Percentiles rank a stretch among this genome's conserved stretches.
These are phyloP conservation scores for Chaetomium sp. DNA, from an alignment of 2,329 filamentous ascomycete species.

Conservation along the genomic window DNA sequence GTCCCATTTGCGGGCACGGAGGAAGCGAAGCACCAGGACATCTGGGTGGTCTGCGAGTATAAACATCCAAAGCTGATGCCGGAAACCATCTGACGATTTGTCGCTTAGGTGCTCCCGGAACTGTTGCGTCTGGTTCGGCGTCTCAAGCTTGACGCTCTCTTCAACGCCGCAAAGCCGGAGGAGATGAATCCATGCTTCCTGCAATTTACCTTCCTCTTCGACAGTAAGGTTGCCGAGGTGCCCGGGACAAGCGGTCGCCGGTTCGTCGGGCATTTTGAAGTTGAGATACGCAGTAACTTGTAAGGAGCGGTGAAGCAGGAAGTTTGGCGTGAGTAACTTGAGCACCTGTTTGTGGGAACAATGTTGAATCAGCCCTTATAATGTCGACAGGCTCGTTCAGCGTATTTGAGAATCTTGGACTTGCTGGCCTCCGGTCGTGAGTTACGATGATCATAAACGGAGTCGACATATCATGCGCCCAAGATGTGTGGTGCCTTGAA, in stretches of 20 bases:
- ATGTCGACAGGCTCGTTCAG: not conserved
- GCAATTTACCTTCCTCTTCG: slow-evolving; percentile 15
- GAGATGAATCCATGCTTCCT: slow-evolving; percentile 24
- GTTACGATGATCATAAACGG: not conserved
- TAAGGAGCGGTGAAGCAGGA: not conserved
- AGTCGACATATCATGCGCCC: not conserved
- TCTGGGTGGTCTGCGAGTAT: slow-evolving; percentile 23
- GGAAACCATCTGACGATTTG: slow-evolving; percentile 10
- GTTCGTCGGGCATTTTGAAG: not conserved
- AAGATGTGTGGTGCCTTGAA: not conserved
- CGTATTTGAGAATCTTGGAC: not conserved
- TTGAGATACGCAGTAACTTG: no score
- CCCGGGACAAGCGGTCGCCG: slow-evolving; percentile 2
- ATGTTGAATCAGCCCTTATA: not conserved
- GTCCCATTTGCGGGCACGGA: slow-evolving; percentile 26
- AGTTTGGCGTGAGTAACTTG: no score
- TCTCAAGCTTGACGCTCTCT: not conserved
- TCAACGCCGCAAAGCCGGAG: slow-evolving; percentile 23
- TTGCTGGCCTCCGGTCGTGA: not conserved
- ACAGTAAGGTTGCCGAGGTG: slow-evolving; percentile 19
- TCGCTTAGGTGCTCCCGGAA: slow-evolving; percentile 13
- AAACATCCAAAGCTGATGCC: slow-evolving; percentile 18
- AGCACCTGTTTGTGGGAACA: not conserved
- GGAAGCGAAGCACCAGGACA: slow-evolving; percentile 23
- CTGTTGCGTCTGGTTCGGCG: slow-evolving; percentile 7